Evolutionary conservation across 768 basidiomycete genomes (phyloP), one percentile per base, ranked within the genome.

Genomic region (Psilocybe sp.): DNA sequence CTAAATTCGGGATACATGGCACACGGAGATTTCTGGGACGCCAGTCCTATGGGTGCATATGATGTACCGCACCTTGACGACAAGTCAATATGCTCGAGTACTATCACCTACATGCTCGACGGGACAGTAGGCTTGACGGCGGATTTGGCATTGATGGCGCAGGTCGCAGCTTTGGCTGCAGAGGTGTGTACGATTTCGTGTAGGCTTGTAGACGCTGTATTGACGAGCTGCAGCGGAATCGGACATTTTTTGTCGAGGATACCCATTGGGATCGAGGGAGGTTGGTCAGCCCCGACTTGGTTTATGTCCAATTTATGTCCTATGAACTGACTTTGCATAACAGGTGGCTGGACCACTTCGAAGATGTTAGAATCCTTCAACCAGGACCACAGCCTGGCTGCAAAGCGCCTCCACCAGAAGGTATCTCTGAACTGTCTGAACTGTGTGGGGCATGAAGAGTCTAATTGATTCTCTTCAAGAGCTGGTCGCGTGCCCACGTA

Each of bases 241-340:
- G 80, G 35, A 86, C 85, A 3, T 83, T 89, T 65, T 71, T 88
- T 46, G 70, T 89, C 4, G 80, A 85, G 50, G 86, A 89, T 63
- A 78, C 78, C 1, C 78, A 82, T 53, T 89, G 87, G 86, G 81
- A 85, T 62, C 78, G 85, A 49, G 86, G 85, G 69, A 82, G 78
- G 83, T 85, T 53, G 47, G 81, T 66, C 4, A 15, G 36, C 18
- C 33, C 12, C 28, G 12, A 35, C 28, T 20, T 34, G 10, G 8
- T 16, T 7, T 13, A 28, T 44, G 1, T 35, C 23, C n/a, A 18
- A 34, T 13, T 40, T 39, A 8, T 20, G 49, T 16, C 8, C 28
- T 41, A 28, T n/a, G 39, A 9, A n/a, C 23, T 41, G 47, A 39
- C 28, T 35, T 44, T 20, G 23, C 23, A 7, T 7, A 7, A 28